Base-by-base conservation (phyloP, 192 early-diverging fungal species). In the Allomyces javanicus region DNA sequence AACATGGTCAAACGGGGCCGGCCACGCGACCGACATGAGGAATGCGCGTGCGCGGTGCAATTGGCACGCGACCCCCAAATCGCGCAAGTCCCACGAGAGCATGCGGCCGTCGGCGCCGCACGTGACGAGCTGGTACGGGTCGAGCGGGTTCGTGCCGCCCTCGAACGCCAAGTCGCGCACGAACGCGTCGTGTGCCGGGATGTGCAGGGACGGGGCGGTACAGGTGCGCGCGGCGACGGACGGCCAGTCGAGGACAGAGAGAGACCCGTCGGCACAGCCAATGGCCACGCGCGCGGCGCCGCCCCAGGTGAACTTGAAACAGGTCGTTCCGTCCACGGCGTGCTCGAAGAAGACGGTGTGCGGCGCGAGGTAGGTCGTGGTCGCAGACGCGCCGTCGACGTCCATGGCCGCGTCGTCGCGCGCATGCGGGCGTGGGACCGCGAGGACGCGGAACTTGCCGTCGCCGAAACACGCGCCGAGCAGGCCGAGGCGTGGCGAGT, bases 381-480 rank as follows among this genome's bases (percentile, higher is more conserved):
- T 40, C 33, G 33, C 33, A 40, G 4, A 7, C 4, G 33, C 33
- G 33, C 33, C 33, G 7, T 40, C 33, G 5, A 40, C 33, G 33
- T 40, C 33, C 33, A 40, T 40, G 33, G 33, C 33, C 33, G 33
- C 33, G 7, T 40, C 33, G 33, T 40, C 33, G 7, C 33, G 33
- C 33, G 33, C 33, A 7, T 40, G 33, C 10, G 72, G 71, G 67
- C 75, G 76, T 17, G 76, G 76, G 5, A 78, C 63, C 21, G 73
- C 66, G 14, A 78, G 61, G 5, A 78, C 63, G 1, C 74, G 67
- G 66, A 73, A 66, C 40, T 4, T 65, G 7, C 76, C 76, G 44
- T 78, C 76, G 3, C 76, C 76, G 55, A 75, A 78, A 21, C 69
- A 71, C 2, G 66, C 76, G n/a, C 73, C 76, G 40, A 78, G 67